Evolutionary conservation across 2,329 filamentous ascomycete species (phyloP), one percentile per base, ranked within the genome.

Genomic region (Decorospora gaudefroyi): DNA sequence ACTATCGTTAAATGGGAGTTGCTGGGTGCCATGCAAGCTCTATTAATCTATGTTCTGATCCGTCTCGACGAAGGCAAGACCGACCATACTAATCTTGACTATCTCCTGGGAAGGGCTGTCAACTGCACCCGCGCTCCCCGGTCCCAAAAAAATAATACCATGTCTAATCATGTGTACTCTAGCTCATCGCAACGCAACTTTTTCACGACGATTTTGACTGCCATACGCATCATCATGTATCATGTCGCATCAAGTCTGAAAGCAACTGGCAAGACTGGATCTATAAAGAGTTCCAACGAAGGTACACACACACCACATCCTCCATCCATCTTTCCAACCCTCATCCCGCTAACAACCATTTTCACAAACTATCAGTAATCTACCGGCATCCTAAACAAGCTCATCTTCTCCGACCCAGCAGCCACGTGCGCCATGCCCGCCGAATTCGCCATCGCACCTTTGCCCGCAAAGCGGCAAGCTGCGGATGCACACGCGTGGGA

Each of bases 1-100:
- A 12, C 39, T n/a, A 52, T 72, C 17, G 61, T 59, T 26, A 68
- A 61, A 42, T 74, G 72, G 70, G 68, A 68, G 40, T 31, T 74
- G 2, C 63, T 76, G 34, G 68, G 71, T 42, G 68, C 67, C 10
- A 70, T 75, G 65, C 74, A 76, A 55, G 72, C 75, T 2, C 59
- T 76, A 2, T 66, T 64, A 1, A 70, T 77, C 10, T 77, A 77
- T 47, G 68, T 74, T 22, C 56, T 77, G 4, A 55, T 74, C 5
- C 58, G 73, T 13, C 25, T 77, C 18, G 67, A 72, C 33, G 74
- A 78, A 62, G 73, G 73, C 27, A 71, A 75, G 53, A 76, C 69
- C 1, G 67, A 73, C 1, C 35, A 74, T 19, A 76, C 75, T 46
- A 68, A 76, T 32, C 48, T 71, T 26, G 74, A 77, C 48, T n/a